Evolutionary conservation across 1,284 basidiomycete genomes (phyloP).

Genomic region (Cystobasidiaceae sp.): DNA sequence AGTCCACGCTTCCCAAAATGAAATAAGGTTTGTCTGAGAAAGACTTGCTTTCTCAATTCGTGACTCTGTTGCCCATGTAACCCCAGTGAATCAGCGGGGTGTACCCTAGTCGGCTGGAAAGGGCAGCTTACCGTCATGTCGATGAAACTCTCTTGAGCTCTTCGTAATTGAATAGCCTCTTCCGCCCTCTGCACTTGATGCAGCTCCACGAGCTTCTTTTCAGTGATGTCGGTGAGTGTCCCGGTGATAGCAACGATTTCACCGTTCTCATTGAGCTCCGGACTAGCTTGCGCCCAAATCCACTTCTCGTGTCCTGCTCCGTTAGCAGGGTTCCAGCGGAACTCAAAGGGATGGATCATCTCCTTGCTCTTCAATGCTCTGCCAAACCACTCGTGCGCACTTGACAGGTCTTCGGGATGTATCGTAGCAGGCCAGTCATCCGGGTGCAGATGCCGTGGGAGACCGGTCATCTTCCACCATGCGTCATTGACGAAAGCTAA

Average conservation of each 20-base stretch:
- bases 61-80: too few relatives aligned
- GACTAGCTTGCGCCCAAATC: conserved; percentile 31
- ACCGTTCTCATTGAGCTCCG: conserved; percentile 28
- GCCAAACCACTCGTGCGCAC: background rate
- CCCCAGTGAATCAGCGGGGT: too few relatives aligned
- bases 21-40: background rate
- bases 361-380: background rate
- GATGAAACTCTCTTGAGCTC: conserved; percentile 39
- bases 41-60: conserved; percentile 27
- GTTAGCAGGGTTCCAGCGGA: conserved; percentile 31
- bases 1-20: background rate
- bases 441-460: conserved; percentile 17
- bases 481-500: conserved; percentile 38
- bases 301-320: background rate
- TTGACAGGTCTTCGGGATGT: conserved; percentile 34
- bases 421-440: conserved; percentile 33
- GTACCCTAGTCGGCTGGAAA: too few relatives aligned
- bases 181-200: conserved; percentile 38
- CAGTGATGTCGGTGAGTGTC: conserved; percentile 37
- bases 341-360: conserved; percentile 29
- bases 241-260: conserved; percentile 27
- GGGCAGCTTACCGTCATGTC: conserved; percentile 34
- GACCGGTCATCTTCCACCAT: conserved; percentile 34
- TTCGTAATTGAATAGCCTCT: conserved; percentile 37
- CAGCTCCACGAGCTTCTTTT: conserved; percentile 33